These are phyloP conservation scores for Hypoxylon trugodes DNA, from an alignment of 495 filamentous ascomycete species.

Conservation along the genomic window DNA sequence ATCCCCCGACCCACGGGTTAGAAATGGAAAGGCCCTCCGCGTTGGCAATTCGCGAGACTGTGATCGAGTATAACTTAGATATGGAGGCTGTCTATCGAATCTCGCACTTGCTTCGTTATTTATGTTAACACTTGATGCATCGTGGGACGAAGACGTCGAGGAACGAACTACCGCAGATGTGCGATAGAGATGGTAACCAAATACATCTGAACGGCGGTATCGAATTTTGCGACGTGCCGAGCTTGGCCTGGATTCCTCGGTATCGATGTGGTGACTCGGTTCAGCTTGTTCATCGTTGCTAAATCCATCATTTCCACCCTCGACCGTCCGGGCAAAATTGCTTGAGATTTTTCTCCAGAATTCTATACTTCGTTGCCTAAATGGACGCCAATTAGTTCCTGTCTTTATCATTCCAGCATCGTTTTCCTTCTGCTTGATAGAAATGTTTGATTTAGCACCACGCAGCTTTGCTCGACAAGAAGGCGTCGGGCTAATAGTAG, in stretches of 20 bases:
- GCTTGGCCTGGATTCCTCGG: background rate
- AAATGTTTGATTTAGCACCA: background rate
- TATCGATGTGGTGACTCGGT: background rate
- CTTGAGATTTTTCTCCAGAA: slow-evolving; percentile 41
- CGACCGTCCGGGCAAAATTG: slow-evolving; percentile 26
- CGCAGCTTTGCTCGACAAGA: slow-evolving; percentile 4
- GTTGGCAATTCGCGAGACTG: background rate
- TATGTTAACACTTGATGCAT: slow-evolving; percentile 4
- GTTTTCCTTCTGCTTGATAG: background rate
- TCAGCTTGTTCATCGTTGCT: background rate
- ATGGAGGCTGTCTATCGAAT: slow-evolving; percentile 12
- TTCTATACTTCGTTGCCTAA: slow-evolving; percentile 24
- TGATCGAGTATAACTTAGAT: background rate
- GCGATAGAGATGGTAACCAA: slow-evolving; percentile 23
- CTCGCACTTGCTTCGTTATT: slow-evolving; percentile 7
- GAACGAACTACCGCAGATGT: slow-evolving; percentile 27
- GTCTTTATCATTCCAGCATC: background rate
- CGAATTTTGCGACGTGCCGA: slow-evolving; percentile 6
- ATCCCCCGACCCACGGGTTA: slow-evolving; percentile 24
- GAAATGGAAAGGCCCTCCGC: slow-evolving; percentile 25
- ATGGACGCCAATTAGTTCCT: slow-evolving; percentile 16
- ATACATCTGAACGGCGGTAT: slow-evolving; percentile 23
- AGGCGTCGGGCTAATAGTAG: slow-evolving; percentile 1
- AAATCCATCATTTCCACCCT: slow-evolving; percentile 18
- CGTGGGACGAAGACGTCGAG: background rate